A percentile compares a stretch with the other conserved stretches of the same genome.
Conservation (phyloP, 2,329 filamentous ascomycete genomes). For the Cladophialophora yegresii region DNA sequence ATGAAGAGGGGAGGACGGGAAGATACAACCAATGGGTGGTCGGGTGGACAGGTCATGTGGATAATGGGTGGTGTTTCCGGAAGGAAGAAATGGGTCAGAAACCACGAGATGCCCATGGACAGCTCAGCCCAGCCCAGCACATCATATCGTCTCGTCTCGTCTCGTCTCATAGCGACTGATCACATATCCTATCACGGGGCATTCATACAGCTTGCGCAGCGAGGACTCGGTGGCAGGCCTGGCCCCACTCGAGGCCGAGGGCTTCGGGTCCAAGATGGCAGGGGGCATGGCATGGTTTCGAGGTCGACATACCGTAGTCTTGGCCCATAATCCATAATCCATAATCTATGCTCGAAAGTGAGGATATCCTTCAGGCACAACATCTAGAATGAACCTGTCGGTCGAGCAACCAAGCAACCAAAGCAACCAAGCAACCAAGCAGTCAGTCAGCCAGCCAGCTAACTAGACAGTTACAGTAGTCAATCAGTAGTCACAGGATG, state of each 20-base stretch:
- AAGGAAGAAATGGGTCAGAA: neutral
- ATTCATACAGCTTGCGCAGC: too few relatives aligned
- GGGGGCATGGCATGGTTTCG: neutral
- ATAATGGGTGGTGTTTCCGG: neutral
- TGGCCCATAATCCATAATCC: too few relatives aligned
- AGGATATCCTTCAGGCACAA: neutral
- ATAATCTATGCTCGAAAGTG: neutral
- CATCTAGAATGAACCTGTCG: neutral
- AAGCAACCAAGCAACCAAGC: too few relatives aligned
- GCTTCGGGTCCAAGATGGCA: neutral
- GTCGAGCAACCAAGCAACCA: neutral
- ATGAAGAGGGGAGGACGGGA: neutral
- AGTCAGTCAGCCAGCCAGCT: neutral
- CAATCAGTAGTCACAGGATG: neutral
- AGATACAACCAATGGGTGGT: neutral
- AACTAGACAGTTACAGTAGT: neutral
- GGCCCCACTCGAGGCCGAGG: too few relatives aligned
- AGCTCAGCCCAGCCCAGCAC: too few relatives aligned
- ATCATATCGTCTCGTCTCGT: too few relatives aligned
- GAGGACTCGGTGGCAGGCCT: too few relatives aligned
- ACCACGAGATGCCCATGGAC: neutral
- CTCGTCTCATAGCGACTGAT: too few relatives aligned
- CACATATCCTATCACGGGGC: too few relatives aligned
- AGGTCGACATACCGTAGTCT: too few relatives aligned
- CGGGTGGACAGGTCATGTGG: too few relatives aligned